These are phyloP conservation scores for Meyerozyma sp. DNA, from an alignment of 1,139 yeast species.

Conservation along the genomic window DNA sequence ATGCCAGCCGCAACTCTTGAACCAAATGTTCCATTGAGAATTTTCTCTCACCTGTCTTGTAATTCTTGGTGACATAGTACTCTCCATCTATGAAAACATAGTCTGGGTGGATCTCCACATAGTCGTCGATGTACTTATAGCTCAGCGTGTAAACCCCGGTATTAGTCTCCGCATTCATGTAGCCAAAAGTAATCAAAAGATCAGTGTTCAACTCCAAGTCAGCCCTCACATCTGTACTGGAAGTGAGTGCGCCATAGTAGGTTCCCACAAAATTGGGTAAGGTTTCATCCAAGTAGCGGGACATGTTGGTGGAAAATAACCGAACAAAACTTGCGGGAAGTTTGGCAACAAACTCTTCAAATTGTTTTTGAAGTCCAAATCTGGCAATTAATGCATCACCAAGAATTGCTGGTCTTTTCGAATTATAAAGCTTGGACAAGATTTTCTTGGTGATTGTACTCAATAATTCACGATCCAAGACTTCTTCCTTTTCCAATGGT, in stretches of 20 bases:
- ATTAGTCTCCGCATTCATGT: conserved; percentile 16
- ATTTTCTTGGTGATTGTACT: conserved; percentile 41
- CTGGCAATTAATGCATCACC: conserved; percentile 65
- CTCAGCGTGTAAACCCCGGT: conserved; percentile 14
- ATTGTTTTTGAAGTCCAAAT: conserved; percentile 34
- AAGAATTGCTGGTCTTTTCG: conserved; percentile 54
- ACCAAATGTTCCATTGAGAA: conserved; percentile 13
- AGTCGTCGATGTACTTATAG: conserved; percentile 16
- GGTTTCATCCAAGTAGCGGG: conserved; percentile 59
- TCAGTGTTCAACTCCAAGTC: conserved; percentile 37
- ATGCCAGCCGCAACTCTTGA: conserved; percentile 4
- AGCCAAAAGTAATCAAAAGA: conserved; percentile 48
- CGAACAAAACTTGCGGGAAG: conserved; percentile 23
- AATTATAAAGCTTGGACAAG: conserved; percentile 42
- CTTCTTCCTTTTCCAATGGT: conserved; percentile 22
- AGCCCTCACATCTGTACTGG: conserved; percentile 16
- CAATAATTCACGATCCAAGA: conserved; percentile 18
- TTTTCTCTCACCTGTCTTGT: conserved; percentile 9
- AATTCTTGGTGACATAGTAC: conserved; percentile 15
- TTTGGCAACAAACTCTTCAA: conserved; percentile 41
- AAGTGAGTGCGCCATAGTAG: conserved; percentile 45
- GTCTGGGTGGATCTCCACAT: conserved; percentile 31
- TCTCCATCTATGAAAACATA: conserved; percentile 25
- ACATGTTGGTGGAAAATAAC: conserved; percentile 35
- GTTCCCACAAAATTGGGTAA: conserved; percentile 56